Base-by-base conservation (phyloP, 179 eudicot species). In the Beta macrorhiza region DNA sequence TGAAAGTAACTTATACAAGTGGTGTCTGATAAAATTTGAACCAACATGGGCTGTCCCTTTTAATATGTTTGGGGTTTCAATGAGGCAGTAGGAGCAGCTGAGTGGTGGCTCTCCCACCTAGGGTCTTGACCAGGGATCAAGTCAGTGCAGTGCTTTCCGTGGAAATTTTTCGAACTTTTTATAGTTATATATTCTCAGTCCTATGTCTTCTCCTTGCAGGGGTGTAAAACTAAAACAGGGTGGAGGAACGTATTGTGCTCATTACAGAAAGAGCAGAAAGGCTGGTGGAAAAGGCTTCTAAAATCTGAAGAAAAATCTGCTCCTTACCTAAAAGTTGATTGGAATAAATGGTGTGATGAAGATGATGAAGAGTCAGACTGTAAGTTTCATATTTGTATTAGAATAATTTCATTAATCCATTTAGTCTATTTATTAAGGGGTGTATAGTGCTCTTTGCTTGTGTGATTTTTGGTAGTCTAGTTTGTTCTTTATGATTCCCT, bases 291-390 rank as follows among this genome's bases (percentile, higher is more conserved):
- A 85, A 89, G 97, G 79, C 85, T 94, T 47, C 81, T 94, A 80
- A 94, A 91, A 81, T 83, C 97, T 20, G 97, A 92, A 84, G 98
- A 83, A 61, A 94, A 92, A 81, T 93, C 98, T 82, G 89, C 98
- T 37, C 92, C 97, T 25, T 91, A 86, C 84, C 83, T 94, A 68
- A 94, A 94, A 84, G 97, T 91, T 82, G 98, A 94, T 76, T 94
- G 98, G 98, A 90, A 91, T 89, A 92, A 89, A 83, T 94, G 97
- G 97, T 87, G 89, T 73, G 98, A 94, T 78, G 97, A 94, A 85
- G 97, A 92, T 72, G 97, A 92, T 65, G 95, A 91, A 83, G 98
- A 90, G 77, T 89, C 89, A 10, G 89, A 77, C 52, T 87, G 98
- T 92, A 90, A 92, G 94, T 86, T 78, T 72, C 80, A 78, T 57